Conservation (phyloP, 2,329 filamentous ascomycete genomes). For the Cadophora malorum region DNA sequence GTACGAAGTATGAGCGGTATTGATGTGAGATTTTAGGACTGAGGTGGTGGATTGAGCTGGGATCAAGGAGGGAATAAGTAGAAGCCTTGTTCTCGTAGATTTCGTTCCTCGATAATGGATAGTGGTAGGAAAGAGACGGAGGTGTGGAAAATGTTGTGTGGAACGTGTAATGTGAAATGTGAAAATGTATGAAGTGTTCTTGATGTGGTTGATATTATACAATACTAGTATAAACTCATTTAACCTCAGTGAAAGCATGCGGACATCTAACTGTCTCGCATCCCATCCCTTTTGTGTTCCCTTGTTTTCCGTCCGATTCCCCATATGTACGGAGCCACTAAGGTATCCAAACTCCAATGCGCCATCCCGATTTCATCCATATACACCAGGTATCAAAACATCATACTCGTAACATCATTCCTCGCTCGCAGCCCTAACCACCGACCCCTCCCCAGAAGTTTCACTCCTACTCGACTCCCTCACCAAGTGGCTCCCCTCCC, state of each 20-base stretch:
- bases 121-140: too few species aligned
- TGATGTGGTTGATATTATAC: slow-evolving; percentile 12
- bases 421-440: slow-evolving; percentile 4
- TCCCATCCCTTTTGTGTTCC: slow-evolving; percentile 2
- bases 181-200: neutral
- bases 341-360: neutral
- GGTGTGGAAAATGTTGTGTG: too few species aligned
- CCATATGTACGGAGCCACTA: neutral
- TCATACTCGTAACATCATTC: slow-evolving; percentile 4
- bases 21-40: too few species aligned
- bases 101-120: too few species aligned
- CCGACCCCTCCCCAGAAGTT: slow-evolving; percentile 3
- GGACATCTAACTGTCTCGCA: neutral
- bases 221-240: slow-evolving; percentile 15
- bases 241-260: neutral
- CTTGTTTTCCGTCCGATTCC: neutral
- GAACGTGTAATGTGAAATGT: too few species aligned
- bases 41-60: too few species aligned
- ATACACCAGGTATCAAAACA: slow-evolving; percentile 4
- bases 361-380: slow-evolving; percentile 1
- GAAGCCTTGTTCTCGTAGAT: too few species aligned
- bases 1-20: too few species aligned
- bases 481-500: neutral
- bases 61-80: too few species aligned
- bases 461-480: slow-evolving; percentile 23